Evolutionary conservation across 2,329 filamentous ascomycete species (phyloP), one percentile per base, ranked within the genome.

Genomic region (Cercospora sesami): DNA sequence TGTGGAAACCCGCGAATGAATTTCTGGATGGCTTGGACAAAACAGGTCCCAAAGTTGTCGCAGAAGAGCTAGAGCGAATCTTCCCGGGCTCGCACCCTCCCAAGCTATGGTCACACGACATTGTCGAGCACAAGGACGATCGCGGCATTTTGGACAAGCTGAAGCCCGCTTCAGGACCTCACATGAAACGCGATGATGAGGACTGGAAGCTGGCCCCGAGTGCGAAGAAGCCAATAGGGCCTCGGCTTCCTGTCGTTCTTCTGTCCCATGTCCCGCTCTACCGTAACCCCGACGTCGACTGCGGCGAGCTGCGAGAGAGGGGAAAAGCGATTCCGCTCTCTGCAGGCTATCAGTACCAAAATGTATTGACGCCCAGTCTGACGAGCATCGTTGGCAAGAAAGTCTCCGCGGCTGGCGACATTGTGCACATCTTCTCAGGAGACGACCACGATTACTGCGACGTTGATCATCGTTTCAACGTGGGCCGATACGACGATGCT

Each of bases 401-500:
- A 71, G 84, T 97, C 36, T 74, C 73, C 9, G 66, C 66, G 6
- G 72, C 73, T 9, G 93, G 93, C 36, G 92, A 95, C 69, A 87
- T 98, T 12, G 85, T 88, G 3, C 91, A 95, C 72, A 91, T 94
- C 53, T 99, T 98, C 77, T 97, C 93, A 0, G 95, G 95, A 10
- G 95, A 99, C 75, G 95, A 99, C 77, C 95, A 99, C 81, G 95
- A 99, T 81, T 97, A 98, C 81, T 99, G 95, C 81, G 94, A 97
- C 75, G 82, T 98, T 6, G 85, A 89, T 0, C 95, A 99, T 79
- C 87, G 89, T 8, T 78, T 76, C 73, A 78, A 77, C 21, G 66
- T 75, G 21, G 71, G 65, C 14, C 66, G 65, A 4, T 72, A 69
- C 68, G 64, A 65, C 30, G 70, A 71, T 51, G 68, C 66, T 8